Evolutionary conservation across 257 asterid species (phyloP), one percentile per base, ranked within the genome.

Genomic region (Nicotiana sylvestris): DNA sequence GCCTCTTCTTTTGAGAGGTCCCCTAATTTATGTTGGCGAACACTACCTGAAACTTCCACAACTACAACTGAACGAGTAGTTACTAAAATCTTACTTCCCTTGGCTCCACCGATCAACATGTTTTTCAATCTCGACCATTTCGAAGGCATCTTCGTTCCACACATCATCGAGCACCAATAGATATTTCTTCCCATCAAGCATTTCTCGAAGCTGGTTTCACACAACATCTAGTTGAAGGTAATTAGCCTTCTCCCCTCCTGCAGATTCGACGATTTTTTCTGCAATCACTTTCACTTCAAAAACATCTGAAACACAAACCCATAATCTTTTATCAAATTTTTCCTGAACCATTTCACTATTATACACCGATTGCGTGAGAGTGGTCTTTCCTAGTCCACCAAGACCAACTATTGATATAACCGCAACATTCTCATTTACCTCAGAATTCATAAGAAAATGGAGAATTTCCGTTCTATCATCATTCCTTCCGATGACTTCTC

Each of bases 321-420:
- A 70, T 58, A 70, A 35, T 70, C 17, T 18, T 3, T 35, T 39
- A 21, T 70, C 78, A 6, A 69, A 70, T 1, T 13, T 35, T 2
- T 43, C 3, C 27, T 9, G 1, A 5, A 27, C 56, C 78, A 35
- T 51, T 43, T 17, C 18, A 25, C 29, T 30, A 70, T 70, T 70
- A 33, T 70, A 70, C 15, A 13, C 58, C 6, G 15, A 51, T 27
- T 70, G 78, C 10, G 83, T 66, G 0, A 78, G 68, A 29, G 86
- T 83, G 3, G 83, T 83, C 80, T 78, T 78, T 10, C 86, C 86
- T 5, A 66, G 69, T 8, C 83, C 83, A 0, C 83, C 86, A 77
- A 78, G 68, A 9, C 86, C 86, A 76, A 70, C 79, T 4, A 82
- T 46, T 1, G 82, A 76, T 46, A 82, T 62, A 7, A 62, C 35